Evolutionary conservation across 2,329 filamentous ascomycete genomes (phyloP).

Genomic region (Cladosporium colombiae): DNA sequence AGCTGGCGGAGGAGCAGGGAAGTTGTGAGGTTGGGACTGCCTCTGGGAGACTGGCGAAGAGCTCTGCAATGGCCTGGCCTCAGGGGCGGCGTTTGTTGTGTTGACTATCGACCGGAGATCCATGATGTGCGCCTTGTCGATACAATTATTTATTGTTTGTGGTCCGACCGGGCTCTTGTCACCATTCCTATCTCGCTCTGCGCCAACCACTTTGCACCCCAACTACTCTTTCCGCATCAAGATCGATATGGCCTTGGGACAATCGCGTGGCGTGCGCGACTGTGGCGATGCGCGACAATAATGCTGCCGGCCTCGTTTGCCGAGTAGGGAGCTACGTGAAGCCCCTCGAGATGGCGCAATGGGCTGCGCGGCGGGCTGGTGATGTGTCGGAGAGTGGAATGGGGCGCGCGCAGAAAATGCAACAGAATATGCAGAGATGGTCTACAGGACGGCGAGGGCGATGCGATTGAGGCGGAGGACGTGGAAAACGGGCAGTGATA

Average conservation of each 20-base stretch:
- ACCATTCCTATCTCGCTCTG: constrained; percentile 11
- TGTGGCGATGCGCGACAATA: not conserved
- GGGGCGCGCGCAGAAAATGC: not conserved
- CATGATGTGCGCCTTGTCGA: constrained; percentile 28
- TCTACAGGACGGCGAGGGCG: constrained; percentile 3
- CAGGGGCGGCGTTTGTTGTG: constrained; percentile 30
- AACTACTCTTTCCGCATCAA: constrained; percentile 4
- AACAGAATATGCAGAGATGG: not conserved
- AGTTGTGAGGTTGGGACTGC: constrained; percentile 20
- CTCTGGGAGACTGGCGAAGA: constrained; percentile 25
- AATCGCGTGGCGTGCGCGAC: not conserved
- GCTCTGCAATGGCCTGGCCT: constrained; percentile 27
- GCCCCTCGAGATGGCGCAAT: constrained; percentile 6
- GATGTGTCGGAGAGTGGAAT: not conserved
- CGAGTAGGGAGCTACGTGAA: not conserved
- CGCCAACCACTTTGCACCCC: constrained; percentile 10
- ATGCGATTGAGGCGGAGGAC: not conserved
- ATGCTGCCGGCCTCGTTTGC: not conserved
- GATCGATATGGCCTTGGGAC: not conserved
- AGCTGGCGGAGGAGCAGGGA: constrained; percentile 22
- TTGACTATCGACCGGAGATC: constrained; percentile 38
- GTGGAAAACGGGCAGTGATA: not conserved
- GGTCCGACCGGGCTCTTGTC: constrained; percentile 12
- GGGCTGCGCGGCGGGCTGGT: not conserved
- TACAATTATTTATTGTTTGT: not conserved